Conservation (phyloP, 495 filamentous ascomycete species). For the Glarea lozoyensis region DNA sequence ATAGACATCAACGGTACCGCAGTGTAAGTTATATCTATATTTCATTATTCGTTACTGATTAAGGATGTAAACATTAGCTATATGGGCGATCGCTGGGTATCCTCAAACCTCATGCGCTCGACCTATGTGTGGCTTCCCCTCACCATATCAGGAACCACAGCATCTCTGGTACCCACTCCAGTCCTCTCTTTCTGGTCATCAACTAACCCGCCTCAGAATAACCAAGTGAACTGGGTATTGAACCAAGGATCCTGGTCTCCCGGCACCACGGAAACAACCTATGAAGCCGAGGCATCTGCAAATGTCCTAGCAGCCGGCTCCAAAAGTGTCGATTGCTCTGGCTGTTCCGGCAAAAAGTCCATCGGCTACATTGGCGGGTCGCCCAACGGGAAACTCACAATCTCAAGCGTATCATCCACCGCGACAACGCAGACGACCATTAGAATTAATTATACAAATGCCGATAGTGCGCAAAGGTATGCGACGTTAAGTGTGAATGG, state of each 20-base stretch:
- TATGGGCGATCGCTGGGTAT: slow-evolving; percentile 59
- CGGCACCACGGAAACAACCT: slow-evolving; percentile 37
- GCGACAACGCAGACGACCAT: slow-evolving; percentile 41
- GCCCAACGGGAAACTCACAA: slow-evolving; percentile 33
- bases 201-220: slow-evolving; percentile 21
- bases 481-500: slow-evolving; percentile 50
- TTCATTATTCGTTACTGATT: too few species aligned
- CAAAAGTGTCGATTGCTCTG: slow-evolving; percentile 26
- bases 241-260: slow-evolving; percentile 30
- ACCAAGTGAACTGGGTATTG: slow-evolving; percentile 45
- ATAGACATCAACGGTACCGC: slow-evolving; percentile 12
- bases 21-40: slow-evolving; percentile 11
- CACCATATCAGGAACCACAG: slow-evolving; percentile 44
- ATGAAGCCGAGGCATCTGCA: slow-evolving; percentile 37
- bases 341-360: slow-evolving; percentile 34
- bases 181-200: slow-evolving; percentile 3
- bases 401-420: slow-evolving; percentile 34
- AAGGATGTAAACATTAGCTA: too few species aligned
- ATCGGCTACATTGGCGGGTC: slow-evolving; percentile 48
- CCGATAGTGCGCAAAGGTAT: slow-evolving; percentile 39
- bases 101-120: slow-evolving; percentile 45
- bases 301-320: slow-evolving; percentile 15
- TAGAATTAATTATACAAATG: slow-evolving; percentile 43
- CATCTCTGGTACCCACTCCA: slow-evolving; percentile 26
- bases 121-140: slow-evolving; percentile 63